Evolutionary conservation across 306 rosid genomes (phyloP), one percentile per base, ranked within the genome.

Genomic region (Rubus parviflorus): DNA sequence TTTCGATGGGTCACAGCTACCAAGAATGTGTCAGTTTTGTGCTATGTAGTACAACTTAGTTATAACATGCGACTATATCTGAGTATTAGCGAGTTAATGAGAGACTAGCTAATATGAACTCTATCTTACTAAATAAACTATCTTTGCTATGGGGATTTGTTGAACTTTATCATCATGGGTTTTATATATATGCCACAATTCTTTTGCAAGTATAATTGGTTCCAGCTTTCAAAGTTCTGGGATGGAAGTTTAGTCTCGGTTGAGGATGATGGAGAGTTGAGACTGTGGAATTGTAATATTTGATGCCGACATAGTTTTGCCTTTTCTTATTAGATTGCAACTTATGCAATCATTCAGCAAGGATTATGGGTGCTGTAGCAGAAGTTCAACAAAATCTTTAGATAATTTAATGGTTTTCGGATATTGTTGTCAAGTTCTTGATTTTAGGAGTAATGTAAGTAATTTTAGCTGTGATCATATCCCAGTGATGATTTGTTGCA

Each of bases 1-100:
- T 4, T 30, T 30, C 14, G 3, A 56, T 56, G 20, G 65, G 63
- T 30, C 35, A 30, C 35, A 79, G 72, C 80, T 81, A 68, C 72
- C 42, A 56, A 35, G 37, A 63, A 67, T 69, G 47, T 51, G 57
- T 40, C 43, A 3, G 20, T 38, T 74, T 14, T 74, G 53, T 74
- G 81, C 76, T 81, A 67, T 68, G 41, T 57, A 51, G 74, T 74
- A 22, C 61, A 72, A 35, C n/a, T 46, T 17, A 64, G 22, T 72
- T 45, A 14, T 75, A 17, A 23, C 43, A 52, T 72, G n/a, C 56
- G 52, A 72, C 40, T 68, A 16, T 62, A 72, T 16, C 16, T 67
- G 40, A 41, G 40, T 65, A 56, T 71, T 52, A 56, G 66, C 68
- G 49, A 57, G 70, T 64, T 19, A 47, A 61, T 73, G 70, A 66